Evolutionary conservation across 2,329 filamentous ascomycete genomes (phyloP), one percentile per base, ranked within the genome.

Genomic region (Colletotrichum simmondsii): DNA sequence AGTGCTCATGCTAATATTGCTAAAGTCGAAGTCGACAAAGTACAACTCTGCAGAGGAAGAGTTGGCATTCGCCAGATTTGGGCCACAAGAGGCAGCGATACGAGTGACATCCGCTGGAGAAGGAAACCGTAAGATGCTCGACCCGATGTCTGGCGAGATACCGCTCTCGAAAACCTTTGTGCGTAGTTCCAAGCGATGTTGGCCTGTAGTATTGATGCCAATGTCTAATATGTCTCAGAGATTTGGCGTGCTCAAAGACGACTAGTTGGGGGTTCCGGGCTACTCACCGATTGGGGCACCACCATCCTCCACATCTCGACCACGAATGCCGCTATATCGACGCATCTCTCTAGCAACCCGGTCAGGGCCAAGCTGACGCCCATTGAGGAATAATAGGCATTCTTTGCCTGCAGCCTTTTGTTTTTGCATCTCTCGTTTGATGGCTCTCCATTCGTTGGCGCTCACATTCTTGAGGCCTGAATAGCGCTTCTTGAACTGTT

Each of bases 101-200:
- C 0, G 14, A 42, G 35, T 42, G 35, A 6, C 14, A 42, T 16
- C 35, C 5, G 35, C 14, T 16, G 0, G 5, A 1, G 2, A 42
- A 5, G 14, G 5, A 16, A 42, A 2, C 1, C 14, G 35, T 42
- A 3, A 0, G 3, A 42, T 6, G 35, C 35, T 42, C 35, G 35
- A 42, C 14, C 35, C 0, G 35, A 1, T 6, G 1, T 6, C 35
- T 42, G 35, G 2, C 14, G 3, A 5, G 6, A 6, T 16, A 16
- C 2, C 5, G 35, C 35, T 16, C 14, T 1, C 0, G 12, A 5
- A 11, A 4, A 2, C 6, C 35, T 42, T 42, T 42, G 37, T 42
- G 37, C 37, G 37, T 0, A 42, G 0, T 42, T 42, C 37, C 1
- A 42, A 0, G 0, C 37, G 37, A 0, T 42, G 37, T 0, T 0